Conservation (phyloP, 768 basidiomycete species). For the Amanita rubescens region DNA sequence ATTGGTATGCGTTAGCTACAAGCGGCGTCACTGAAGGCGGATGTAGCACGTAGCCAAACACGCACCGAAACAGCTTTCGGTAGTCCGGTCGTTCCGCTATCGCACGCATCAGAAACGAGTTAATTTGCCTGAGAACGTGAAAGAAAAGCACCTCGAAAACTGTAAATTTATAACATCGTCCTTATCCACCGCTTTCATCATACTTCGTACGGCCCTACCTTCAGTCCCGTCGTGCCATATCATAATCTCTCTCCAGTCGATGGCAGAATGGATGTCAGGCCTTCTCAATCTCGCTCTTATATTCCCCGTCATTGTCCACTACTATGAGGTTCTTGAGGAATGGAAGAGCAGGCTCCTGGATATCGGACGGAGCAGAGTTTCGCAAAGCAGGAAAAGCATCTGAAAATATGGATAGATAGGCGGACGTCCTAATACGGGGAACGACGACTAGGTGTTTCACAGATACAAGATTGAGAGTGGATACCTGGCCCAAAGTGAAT, state of each 20-base stretch:
- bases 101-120: background rate
- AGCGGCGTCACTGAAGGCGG: background rate
- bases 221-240: conserved; percentile 60
- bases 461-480: conserved; percentile 53
- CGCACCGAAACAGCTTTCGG: conserved; percentile 81
- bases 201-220: conserved; percentile 33
- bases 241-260: conserved; percentile 69
- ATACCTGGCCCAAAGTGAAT: conserved; percentile 34
- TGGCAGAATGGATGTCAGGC: conserved; percentile 39
- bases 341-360: conserved; percentile 54
- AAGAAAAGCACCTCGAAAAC: conserved; percentile 72
- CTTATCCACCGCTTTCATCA: conserved; percentile 33
- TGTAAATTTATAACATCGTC: conserved; percentile 79
- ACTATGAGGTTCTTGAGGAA: conserved; percentile 56
- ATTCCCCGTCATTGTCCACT: conserved; percentile 50
- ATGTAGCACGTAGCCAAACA: conserved; percentile 2
- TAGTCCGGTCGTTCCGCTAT: conserved; percentile 70
- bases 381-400: conserved; percentile 51
- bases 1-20: conserved; percentile 69
- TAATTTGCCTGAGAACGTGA: background rate
- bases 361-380: conserved; percentile 40
- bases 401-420: conserved; percentile 54
- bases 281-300: conserved; percentile 28
- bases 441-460: conserved; percentile 68
- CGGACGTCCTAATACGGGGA: conserved; percentile 58